phyloP scores from a whole-genome alignment of 2,329 filamentous ascomycete species.

The Fusarium palustre region DNA sequence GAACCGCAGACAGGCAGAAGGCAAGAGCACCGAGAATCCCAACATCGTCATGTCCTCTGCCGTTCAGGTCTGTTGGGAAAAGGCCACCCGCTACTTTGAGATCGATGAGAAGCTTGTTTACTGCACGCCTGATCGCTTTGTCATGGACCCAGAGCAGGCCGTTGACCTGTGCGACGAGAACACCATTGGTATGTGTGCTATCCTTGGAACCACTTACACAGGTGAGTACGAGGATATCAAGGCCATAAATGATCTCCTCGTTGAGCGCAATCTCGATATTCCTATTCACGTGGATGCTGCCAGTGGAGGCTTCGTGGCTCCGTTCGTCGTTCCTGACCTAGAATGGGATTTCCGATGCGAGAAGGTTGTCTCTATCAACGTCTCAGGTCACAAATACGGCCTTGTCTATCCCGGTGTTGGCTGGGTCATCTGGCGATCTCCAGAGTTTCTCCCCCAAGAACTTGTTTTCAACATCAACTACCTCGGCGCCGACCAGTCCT shows the following conservation, averaged over 20 bases:
- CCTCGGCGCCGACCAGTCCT: conserved; percentile 92
- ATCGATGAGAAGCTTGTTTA: conserved; percentile 87
- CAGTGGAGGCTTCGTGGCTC: conserved; percentile 90
- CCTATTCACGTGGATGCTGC: conserved; percentile 96
- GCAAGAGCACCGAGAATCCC: conserved; percentile 82
- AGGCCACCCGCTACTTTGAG: conserved; percentile 89
- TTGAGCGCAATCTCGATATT: conserved; percentile 78
- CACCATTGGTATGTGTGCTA: conserved; percentile 90
- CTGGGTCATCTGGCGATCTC: conserved; percentile 90
- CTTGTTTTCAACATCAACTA: conserved; percentile 99
- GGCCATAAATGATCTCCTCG: conserved; percentile 86
- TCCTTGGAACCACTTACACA: conserved; percentile 93
- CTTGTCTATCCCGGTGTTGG: conserved; percentile 90
- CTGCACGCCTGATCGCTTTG: conserved; percentile 70
- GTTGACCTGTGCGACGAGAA: conserved; percentile 73
- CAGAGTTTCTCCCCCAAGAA: conserved; percentile 87
- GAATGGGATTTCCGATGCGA: conserved; percentile 93
- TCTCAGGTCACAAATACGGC: conserved; percentile 87
- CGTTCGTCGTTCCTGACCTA: conserved; percentile 85
- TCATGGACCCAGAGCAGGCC: conserved; percentile 72
- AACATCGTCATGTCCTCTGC: conserved; percentile 97
- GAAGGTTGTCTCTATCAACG: conserved; percentile 93
- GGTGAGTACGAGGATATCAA: conserved; percentile 96
- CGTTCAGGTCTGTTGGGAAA: conserved; percentile 98
- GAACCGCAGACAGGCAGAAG: conserved; percentile 83